Base-by-base conservation (phyloP, 2,329 filamentous ascomycete genomes). In the Geosmithia putterillii region DNA sequence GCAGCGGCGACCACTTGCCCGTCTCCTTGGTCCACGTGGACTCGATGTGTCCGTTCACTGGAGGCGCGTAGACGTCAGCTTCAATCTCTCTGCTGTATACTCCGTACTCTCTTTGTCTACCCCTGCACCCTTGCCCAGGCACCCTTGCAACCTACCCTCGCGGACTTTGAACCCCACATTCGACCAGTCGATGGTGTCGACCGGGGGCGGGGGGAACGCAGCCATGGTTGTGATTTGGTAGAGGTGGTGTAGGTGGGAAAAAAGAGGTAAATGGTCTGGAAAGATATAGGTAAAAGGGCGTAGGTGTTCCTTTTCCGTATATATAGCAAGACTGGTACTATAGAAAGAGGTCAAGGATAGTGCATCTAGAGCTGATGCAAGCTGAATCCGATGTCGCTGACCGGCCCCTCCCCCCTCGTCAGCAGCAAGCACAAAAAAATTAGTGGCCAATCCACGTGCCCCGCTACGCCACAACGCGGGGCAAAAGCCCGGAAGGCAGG, bases 21-120 rank as follows among this genome's bases (percentile, higher is more conserved):
- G 81, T 86, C 50, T 79, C 71, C 51, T 76, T 69, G 46, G 81
- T 83, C 73, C 85, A 95, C 62, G 82, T 81, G 41, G 83, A 88
- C 66, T 95, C 86, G 60, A 96, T 81, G 66, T 96, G 90, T 54
- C 90, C 90, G 57, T 95, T 94, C 57, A 95, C 89, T 87, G 54
- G 17, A 9, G 17, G 36, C 22, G 10, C 15, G 44, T 32, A 12
- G 3, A 6, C 34, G 38, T 19, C 20, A 20, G 14, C 41, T 38
- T n/a, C 15, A 19, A 7, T 19, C 15, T 19, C 18, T n/a, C 15
- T n/a, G 35, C 7, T 17, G 6, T 17, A 38, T 8, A 21, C 18
- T 19, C 20, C n/a, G 4, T 32, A 3, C 15, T 32, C 5, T 6
- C 28, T 12, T 12, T 12, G 10, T 32, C 3, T 32, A 32, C 15